phyloP scores from a whole-genome alignment of 1,284 basidiomycete species.

The Athelia psychrophila region DNA sequence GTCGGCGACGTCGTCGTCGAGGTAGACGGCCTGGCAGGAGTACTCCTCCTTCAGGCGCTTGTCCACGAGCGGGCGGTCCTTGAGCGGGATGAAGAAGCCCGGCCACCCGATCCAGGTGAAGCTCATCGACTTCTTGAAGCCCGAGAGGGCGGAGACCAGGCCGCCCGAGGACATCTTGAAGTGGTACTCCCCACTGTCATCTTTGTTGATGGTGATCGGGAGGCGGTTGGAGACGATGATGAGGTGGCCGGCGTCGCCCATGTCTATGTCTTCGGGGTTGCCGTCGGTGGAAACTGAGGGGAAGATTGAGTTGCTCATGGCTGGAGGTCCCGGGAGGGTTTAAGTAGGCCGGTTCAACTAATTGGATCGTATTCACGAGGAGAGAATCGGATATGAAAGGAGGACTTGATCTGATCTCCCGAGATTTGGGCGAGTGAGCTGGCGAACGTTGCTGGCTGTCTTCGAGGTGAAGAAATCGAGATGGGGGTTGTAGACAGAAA shows the following conservation, averaged over 20 bases:
- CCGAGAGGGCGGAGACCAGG: constrained; percentile 90
- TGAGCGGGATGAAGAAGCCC: constrained; percentile 85
- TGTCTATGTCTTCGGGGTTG: constrained; percentile 35
- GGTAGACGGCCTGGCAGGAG: constrained; percentile 96
- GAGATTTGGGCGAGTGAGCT: constrained; percentile 7
- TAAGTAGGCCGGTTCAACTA: too few relatives aligned
- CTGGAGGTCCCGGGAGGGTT: not conserved
- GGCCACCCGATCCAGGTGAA: constrained; percentile 98
- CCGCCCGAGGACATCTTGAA: constrained; percentile 98
- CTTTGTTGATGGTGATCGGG: constrained; percentile 89
- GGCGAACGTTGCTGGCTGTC: constrained; percentile 9
- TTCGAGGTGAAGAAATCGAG: not conserved
- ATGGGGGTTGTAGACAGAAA: not conserved
- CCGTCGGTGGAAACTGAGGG: constrained; percentile 23
- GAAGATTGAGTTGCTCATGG: constrained; percentile 25
- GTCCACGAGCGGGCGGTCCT: constrained; percentile 86
- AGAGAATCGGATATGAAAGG: not conserved
- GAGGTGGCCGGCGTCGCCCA: constrained; percentile 61
- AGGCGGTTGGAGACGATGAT: constrained; percentile 96
- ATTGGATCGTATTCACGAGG: not conserved
- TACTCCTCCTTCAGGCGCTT: constrained; percentile 91
- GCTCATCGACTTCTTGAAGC: constrained; percentile 94
- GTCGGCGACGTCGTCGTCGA: constrained; percentile 96
- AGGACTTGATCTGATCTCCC: constrained; percentile 24
- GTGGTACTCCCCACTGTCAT: constrained; percentile 85